Conservation (phyloP, 140 eudicot species). For the Erigeron philadelphicus region DNA sequence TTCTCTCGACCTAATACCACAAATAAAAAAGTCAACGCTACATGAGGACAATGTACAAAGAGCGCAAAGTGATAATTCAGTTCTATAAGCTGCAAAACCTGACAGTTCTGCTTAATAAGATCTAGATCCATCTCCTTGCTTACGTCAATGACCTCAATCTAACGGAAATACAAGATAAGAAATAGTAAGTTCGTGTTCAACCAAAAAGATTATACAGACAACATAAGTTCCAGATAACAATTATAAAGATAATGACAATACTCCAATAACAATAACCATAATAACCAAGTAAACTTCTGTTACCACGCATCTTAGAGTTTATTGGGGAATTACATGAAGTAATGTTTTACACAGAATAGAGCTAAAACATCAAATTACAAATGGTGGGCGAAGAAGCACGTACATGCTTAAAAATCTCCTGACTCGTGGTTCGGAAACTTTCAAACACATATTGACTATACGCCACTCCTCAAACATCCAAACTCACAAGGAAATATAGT, state of each 20-base stretch:
- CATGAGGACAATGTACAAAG: slow-evolving; percentile 8
- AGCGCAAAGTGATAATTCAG: slow-evolving; percentile 18
- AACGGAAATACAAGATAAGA: slow-evolving; percentile 4
- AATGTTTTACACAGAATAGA: slow-evolving; percentile 5
- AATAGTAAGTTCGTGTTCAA: neutral
- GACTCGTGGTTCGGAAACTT: neutral
- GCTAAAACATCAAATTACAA: neutral
- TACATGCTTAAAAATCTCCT: neutral
- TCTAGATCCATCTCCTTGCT: slow-evolving; percentile 99
- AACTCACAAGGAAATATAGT: neutral
- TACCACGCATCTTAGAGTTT: neutral
- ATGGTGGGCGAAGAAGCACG: neutral
- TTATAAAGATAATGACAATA: too few species aligned
- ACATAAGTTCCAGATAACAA: neutral
- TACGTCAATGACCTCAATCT: slow-evolving; percentile 97
- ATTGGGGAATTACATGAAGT: neutral
- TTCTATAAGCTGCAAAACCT: slow-evolving; percentile 42
- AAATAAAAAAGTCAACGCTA: neutral
- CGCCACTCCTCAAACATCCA: neutral
- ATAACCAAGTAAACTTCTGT: too few species aligned
- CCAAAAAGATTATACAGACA: neutral
- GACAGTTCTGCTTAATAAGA: slow-evolving; percentile 89
- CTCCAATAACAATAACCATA: too few species aligned
- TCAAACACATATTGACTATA: neutral
- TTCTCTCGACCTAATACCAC: slow-evolving; percentile 76